Evolutionary conservation across 192 early-diverging fungal genomes (phyloP).

Genomic region (Coemansia sp.): DNA sequence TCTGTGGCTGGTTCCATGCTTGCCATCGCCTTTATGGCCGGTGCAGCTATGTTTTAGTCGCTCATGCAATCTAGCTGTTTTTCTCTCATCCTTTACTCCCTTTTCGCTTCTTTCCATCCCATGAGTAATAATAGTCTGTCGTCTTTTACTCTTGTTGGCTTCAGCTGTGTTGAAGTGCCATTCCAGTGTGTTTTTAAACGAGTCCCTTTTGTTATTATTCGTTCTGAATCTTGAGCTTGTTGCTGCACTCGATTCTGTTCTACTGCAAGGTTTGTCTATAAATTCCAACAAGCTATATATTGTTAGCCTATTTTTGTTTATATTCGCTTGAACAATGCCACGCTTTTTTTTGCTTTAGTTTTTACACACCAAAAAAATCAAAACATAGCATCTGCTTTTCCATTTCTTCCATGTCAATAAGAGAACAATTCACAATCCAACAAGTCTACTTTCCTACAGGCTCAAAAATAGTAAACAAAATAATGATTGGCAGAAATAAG

Average conservation of each 20-base stretch:
- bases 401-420: not conserved
- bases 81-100: slow-evolving; percentile 6
- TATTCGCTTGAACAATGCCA: not conserved
- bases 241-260: too few species aligned
- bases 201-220: too few species aligned
- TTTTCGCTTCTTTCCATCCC: not conserved
- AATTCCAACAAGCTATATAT: too few species aligned
- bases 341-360: not conserved
- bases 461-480: not conserved
- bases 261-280: too few species aligned
- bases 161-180: not conserved
- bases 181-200: too few species aligned
- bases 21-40: slow-evolving; percentile 30
- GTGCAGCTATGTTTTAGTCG: slow-evolving; percentile 45
- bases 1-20: slow-evolving; percentile 38
- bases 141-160: not conserved
- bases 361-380: not conserved
- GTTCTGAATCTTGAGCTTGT: too few species aligned
- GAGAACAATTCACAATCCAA: not conserved
- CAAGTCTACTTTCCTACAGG: not conserved
- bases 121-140: slow-evolving; percentile 5
- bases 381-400: too few species aligned
- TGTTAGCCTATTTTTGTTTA: too few species aligned
- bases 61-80: slow-evolving; percentile 6
- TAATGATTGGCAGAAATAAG: not conserved